These are phyloP conservation scores for Chytriomyces hyalinus DNA, from an alignment of 192 early-diverging fungal genomes.

Conservation along the genomic window DNA sequence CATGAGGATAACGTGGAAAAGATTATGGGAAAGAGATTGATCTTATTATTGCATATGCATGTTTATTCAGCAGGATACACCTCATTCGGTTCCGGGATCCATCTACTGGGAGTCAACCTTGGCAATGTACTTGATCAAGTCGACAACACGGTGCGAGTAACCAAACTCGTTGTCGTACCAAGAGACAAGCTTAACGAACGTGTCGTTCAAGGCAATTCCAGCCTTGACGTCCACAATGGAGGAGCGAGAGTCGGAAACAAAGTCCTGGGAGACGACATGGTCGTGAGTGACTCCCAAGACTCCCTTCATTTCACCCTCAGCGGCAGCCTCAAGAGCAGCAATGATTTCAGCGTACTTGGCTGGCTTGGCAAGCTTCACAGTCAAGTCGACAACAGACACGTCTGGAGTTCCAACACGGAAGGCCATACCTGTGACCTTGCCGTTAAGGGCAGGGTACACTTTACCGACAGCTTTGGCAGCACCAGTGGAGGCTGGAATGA, in stretches of 20 bases:
- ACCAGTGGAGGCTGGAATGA: constrained; percentile 96
- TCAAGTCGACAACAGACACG: constrained; percentile 97
- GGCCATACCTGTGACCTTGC: constrained; percentile 98
- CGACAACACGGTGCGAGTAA: constrained; percentile 89
- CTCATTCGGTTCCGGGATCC: not conserved
- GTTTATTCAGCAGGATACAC: no score
- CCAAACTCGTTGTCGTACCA: constrained; percentile 81
- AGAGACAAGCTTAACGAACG: constrained; percentile 95
- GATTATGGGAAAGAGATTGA: no score
- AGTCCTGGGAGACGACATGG: constrained; percentile 94
- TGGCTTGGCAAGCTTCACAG: constrained; percentile 86
- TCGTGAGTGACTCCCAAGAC: constrained; percentile 93
- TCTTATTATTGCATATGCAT: no score
- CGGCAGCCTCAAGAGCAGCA: constrained; percentile 80
- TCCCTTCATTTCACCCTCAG: constrained; percentile 84
- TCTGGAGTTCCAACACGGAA: constrained; percentile 95
- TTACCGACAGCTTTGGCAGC: constrained; percentile 99
- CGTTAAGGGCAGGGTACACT: constrained; percentile 91
- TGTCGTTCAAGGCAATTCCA: constrained; percentile 90
- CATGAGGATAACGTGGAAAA: no score
- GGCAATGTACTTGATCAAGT: constrained; percentile 82
- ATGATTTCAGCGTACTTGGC: constrained; percentile 93
- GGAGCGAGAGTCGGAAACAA: constrained; percentile 88
- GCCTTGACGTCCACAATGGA: constrained; percentile 96
- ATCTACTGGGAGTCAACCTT: constrained; percentile 15